Evolutionary conservation across 805 yeast species (phyloP).

Genomic region (Yarrowia yakushimensis): DNA sequence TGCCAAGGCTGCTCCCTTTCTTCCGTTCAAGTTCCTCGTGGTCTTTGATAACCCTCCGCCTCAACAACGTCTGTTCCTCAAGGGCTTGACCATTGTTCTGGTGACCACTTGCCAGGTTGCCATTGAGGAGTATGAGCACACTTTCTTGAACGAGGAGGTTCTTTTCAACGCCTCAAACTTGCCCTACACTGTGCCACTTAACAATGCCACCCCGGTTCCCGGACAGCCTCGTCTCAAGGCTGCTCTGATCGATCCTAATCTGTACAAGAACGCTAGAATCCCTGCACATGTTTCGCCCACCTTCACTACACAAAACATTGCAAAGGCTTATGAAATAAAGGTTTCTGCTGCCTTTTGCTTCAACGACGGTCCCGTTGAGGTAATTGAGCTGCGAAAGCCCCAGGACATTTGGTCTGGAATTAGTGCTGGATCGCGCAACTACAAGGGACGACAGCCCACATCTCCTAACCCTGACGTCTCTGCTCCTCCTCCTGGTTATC

Average conservation of each 20-base stretch:
- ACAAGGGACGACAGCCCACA: constrained; percentile 13
- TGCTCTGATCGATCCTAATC: constrained; percentile 27
- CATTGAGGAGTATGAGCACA: constrained; percentile 34
- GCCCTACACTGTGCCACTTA: not conserved
- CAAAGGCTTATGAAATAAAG: constrained; percentile 44
- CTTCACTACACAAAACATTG: constrained; percentile 55
- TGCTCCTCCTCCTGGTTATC: constrained; percentile 5
- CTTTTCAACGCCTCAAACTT: constrained; percentile 27
- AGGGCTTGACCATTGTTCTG: constrained; percentile 40
- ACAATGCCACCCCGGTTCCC: not conserved
- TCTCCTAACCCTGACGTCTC: not conserved
- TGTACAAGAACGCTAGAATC: constrained; percentile 43
- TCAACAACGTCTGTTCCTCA: constrained; percentile 39
- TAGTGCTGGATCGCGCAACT: constrained; percentile 9
- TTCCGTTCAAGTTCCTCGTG: constrained; percentile 32
- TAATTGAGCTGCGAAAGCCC: constrained; percentile 13
- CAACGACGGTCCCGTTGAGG: constrained; percentile 23
- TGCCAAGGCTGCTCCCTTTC: constrained; percentile 19
- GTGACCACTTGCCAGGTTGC: constrained; percentile 34
- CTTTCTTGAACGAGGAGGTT: constrained; percentile 31
- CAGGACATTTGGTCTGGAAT: constrained; percentile 18
- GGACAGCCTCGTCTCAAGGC: constrained; percentile 22
- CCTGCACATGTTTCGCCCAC: constrained; percentile 53
- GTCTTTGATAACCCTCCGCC: constrained; percentile 29
- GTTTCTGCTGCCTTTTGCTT: constrained; percentile 38